phyloP scores from a whole-genome alignment of 1,284 basidiomycete genomes.

The Pyrrhoderma lamaoense region DNA sequence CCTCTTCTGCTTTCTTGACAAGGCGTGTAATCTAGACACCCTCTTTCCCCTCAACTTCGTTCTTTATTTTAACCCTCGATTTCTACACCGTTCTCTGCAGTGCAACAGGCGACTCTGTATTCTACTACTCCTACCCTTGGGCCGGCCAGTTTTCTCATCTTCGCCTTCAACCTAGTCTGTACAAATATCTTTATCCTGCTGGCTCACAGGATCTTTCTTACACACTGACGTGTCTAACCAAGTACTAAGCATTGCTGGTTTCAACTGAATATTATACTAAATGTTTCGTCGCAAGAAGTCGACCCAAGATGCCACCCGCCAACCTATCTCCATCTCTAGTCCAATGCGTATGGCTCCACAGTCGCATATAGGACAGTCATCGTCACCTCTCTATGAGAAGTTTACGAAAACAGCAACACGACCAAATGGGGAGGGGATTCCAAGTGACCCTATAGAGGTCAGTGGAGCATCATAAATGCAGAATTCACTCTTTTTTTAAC shows the following conservation, averaged over 20 bases:
- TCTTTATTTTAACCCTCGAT: too few relatives aligned
- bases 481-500: neutral
- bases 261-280: too few relatives aligned
- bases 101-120: too few relatives aligned
- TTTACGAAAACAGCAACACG: slow-evolving; percentile 6
- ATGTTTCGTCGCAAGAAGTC: slow-evolving; percentile 14
- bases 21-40: too few relatives aligned
- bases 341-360: slow-evolving; percentile 8
- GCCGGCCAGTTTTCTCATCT: slow-evolving; percentile 7
- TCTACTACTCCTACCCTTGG: neutral
- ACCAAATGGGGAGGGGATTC: too few relatives aligned
- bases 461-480: neutral
- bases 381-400: slow-evolving; percentile 13
- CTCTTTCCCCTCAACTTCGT: too few relatives aligned
- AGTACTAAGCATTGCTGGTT: too few relatives aligned
- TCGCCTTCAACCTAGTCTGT: neutral
- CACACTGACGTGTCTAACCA: too few relatives aligned
- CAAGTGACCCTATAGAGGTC: neutral
- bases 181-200: too few relatives aligned
- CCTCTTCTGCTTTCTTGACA: too few relatives aligned
- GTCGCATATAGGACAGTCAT: neutral
- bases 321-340: slow-evolving; percentile 3
- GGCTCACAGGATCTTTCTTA: too few relatives aligned
- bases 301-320: neutral
- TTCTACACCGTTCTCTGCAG: too few relatives aligned